Base-by-base conservation (phyloP, 225 moss, liverwort and hornwort genomes). In the Bryum argenteum region DNA sequence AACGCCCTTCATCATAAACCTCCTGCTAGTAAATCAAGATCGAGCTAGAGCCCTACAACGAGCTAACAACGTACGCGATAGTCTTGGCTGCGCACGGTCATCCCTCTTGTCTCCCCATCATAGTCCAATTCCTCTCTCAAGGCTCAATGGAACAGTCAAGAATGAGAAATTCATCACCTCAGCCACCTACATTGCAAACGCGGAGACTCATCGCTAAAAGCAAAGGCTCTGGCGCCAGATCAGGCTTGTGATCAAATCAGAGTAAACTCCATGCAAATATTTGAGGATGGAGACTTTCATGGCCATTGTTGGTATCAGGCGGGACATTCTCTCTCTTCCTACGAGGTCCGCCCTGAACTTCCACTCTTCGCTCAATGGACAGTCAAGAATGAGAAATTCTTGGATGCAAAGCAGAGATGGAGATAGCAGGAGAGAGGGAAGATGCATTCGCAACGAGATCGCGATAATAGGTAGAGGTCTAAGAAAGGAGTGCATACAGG, bases 311-410 rank as follows among this genome's bases (percentile, higher is more conserved):
- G 52, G 47, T 72, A 39, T 93, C 91, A 11, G 96, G 96, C 21
- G 96, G 96, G 22, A 96, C 87, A 76, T 96, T 93, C 67, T 96
- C 96, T 66, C 96, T 83, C 72, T 90, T 93, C 1, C 67, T 69
- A 17, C 88, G 82, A 42, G 87, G 69, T 86, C 9, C 93, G 87
- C n/a, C 66, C 84, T 4, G 97, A 85, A 77, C 81, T 88, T 0
- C 80, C 80, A 56, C 75, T 80, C 75, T 88, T 94, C n/a, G n/a
- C n/a, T n/a, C n/a, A n/a, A n/a, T n/a, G n/a, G n/a, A n/a, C n/a
- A n/a, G n/a, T n/a, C n/a, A n/a, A n/a, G n/a, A n/a, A n/a, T n/a
- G n/a, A n/a, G n/a, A n/a, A n/a, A n/a, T n/a, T n/a, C n/a, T n/a
- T n/a, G n/a, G n/a, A n/a, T n/a, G n/a, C n/a, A n/a, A n/a, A n/a